Base-by-base conservation (phyloP, 2,329 filamentous ascomycete genomes). In the Ophiosphaerella herpotricha region DNA sequence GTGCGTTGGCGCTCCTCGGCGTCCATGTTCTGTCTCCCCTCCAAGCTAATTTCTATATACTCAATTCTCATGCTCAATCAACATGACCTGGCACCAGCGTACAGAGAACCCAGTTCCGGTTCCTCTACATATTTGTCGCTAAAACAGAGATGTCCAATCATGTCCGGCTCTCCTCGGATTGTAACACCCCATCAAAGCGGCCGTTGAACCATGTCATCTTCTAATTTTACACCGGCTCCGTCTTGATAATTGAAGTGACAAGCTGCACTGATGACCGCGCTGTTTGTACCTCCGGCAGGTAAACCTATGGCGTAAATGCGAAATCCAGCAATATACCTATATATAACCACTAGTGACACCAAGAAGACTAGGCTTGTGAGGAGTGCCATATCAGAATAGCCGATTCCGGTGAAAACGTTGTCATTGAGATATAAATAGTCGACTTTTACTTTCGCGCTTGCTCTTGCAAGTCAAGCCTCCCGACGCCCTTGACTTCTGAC, bases 321-420 rank as follows among this genome's bases (percentile, higher is more conserved):
- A 21, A 57, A 88, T 86, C 29, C 88, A 91, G 56, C 80, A 91
- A 32, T 50, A n/a, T 6, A 51, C 26, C 33, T 31, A n/a, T n/a
- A 37, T 11, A 52, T 42, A 23, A 55, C 18, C 6, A 38, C 23
- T 18, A 37, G 14, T 4, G n/a, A 7, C 21, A 32, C 12, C 12
- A 31, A 4, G 5, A 16, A n/a, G 16, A 16, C 12, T 12, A 44
- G 7, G 23, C 33, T 38, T 12, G 42, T 23, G 1, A 44, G 1
- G 2, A 44, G 14, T 16, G 35, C 34, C 14, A 33, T 34, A 16
- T 63, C 49, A 3, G 50, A 37, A 21, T 38, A 44, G 14, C 42
- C 52, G 12, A 52, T 43, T 23, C 44, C 16, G 8, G 48, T 55
- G 46, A 39, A 63, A 5, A 55, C 57, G 23, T 38, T 31, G 29